These are phyloP conservation scores for Diaporthe vexans DNA, from an alignment of 2,329 filamentous ascomycete genomes.

Conservation along the genomic window DNA sequence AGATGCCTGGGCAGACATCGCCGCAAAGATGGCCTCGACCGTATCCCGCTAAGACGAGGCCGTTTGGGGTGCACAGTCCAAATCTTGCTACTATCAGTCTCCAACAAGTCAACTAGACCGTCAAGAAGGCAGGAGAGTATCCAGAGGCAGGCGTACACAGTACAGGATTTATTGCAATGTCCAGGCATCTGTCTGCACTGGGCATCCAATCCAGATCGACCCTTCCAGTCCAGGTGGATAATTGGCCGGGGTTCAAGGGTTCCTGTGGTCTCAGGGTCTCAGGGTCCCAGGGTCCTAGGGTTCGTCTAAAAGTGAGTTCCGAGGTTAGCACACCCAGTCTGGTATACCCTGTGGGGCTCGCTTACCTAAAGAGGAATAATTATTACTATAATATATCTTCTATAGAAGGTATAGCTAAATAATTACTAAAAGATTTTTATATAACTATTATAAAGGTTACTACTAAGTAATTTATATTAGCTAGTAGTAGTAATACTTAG, in stretches of 20 bases:
- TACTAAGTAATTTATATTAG: too few relatives aligned
- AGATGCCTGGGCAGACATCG: not conserved
- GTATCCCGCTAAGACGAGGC: not conserved
- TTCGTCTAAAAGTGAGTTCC: too few relatives aligned
- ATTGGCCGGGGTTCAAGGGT: not conserved
- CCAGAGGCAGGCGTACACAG: not conserved
- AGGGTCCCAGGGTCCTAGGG: too few relatives aligned
- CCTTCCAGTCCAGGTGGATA: conserved; percentile 10
- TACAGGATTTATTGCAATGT: not conserved
- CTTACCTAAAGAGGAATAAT: too few relatives aligned
- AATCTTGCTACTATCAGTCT: not conserved
- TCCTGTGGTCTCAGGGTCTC: not conserved
- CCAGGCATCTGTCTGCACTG: not conserved
- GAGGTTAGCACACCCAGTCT: too few relatives aligned
- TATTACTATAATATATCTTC: too few relatives aligned
- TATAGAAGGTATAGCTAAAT: too few relatives aligned
- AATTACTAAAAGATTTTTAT: too few relatives aligned
- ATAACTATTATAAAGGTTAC: too few relatives aligned
- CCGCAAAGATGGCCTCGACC: not conserved
- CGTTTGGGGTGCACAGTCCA: not conserved
- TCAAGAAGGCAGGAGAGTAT: not conserved
- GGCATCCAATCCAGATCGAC: not conserved
- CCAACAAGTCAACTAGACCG: not conserved
- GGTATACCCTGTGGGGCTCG: too few relatives aligned
- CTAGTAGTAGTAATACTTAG: too few relatives aligned